Base-by-base conservation (phyloP, 768 basidiomycete genomes). In the Gloeostereum incarnatum region DNA sequence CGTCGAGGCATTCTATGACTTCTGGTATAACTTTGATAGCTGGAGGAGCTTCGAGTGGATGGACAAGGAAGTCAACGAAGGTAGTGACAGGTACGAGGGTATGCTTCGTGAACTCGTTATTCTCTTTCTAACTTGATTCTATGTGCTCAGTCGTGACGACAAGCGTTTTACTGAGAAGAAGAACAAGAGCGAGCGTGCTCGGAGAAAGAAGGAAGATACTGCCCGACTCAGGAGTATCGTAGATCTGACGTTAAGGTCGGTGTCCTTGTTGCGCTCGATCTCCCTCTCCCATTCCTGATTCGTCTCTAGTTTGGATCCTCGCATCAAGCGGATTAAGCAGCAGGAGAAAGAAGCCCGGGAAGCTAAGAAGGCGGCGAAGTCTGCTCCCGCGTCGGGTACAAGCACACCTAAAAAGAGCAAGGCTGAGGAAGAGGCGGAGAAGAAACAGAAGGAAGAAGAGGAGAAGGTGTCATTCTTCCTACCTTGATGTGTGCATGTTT, bases 121-220 rank as follows among this genome's bases (percentile, higher is more conserved):
- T 0, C 36, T 34, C 16, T 35, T 16, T 13, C 32, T 25, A 39
- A 24, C 35, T n/a, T 42, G 56, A 36, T 49, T 45, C 13, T 5
- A 23, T 37, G 9, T 2, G 30, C 39, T 13, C 48, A 93, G 90
- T 55, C 94, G 94, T 41, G 94, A 98, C 59, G 94, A 99, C 60
- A 98, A 98, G 64, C 84, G 94, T 21, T 96, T 93, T 65, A 92
- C 90, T 13, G 94, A 98, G 65, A 98, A 97, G 73, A 99, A 99
- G 74, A 99, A 99, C 78, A 97, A 96, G 63, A 63, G 87, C 4
- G 94, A 99, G 63, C 91, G 94, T 23, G 88, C 91, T 9, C 75
- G 91, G 41, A 71, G 89, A 57, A 99, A 99, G 71, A 96, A 96
- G 71, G 94, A 96, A 49, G 94, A 99, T 61, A 97, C 77, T 31